A percentile compares a stretch with the other conserved stretches of the same genome.
Conservation (phyloP, 257 asterid species). For the Galeopsis tetrahit region DNA sequence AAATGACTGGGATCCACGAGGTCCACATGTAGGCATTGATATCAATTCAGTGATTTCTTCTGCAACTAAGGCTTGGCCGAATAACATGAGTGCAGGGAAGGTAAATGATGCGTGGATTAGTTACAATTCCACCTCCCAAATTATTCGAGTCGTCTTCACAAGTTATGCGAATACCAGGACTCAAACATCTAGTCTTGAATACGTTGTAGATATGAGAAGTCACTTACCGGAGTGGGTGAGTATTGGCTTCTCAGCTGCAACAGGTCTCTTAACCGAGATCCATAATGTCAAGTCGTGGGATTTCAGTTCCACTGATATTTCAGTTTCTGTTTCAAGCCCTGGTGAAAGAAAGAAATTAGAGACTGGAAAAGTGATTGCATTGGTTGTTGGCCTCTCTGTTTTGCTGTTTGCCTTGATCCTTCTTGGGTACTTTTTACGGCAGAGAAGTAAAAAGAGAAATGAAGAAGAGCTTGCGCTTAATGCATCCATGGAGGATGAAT, state of each 20-base stretch:
- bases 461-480: not conserved
- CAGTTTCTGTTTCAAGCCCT: not conserved
- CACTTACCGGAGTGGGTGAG: not conserved
- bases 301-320: not conserved
- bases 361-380: not conserved
- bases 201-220: not conserved
- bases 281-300: slow-evolving; percentile 20
- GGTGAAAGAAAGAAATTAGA: not conserved
- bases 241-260: slow-evolving; percentile 27
- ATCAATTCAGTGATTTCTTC: not conserved
- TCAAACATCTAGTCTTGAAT: not conserved
- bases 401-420: not conserved
- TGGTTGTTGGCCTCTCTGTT: slow-evolving; percentile 9
- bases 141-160: not conserved
- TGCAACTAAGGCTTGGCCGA: not conserved
- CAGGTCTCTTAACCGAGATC: not conserved
- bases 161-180: not conserved
- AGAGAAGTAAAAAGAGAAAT: not conserved
- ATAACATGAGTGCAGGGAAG: not conserved
- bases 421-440: not conserved
- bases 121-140: not conserved
- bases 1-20: not conserved
- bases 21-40: slow-evolving; percentile 15
- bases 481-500: slow-evolving; percentile 15
- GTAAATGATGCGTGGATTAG: slow-evolving; percentile 10